A percentile compares a stretch with the other conserved stretches of the same genome.
phyloP scores from a whole-genome alignment of 2,329 filamentous ascomycete genomes.

The Albophoma yamanashiensis region DNA sequence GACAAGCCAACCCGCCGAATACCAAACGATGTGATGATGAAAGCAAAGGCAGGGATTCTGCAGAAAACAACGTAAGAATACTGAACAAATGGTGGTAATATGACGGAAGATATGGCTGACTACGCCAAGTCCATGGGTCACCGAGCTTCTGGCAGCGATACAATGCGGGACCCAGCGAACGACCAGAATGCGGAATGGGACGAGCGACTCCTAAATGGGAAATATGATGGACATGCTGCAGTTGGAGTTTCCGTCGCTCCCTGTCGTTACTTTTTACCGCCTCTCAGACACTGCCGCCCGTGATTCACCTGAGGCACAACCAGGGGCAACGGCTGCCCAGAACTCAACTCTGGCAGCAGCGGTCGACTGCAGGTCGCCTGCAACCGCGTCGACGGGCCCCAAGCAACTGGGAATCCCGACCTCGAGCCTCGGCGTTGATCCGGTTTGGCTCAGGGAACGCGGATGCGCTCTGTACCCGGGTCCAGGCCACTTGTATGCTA shows the following conservation, averaged over 20 bases:
- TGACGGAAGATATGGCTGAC: not conserved
- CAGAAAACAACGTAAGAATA: constrained; percentile 1
- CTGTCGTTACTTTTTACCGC: constrained; percentile 8
- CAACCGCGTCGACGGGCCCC: not conserved
- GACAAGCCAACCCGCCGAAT: not conserved
- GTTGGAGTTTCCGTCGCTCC: not conserved
- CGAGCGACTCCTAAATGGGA: constrained; percentile 1
- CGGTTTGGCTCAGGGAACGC: not conserved
- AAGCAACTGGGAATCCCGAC: not conserved
- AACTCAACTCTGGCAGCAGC: not conserved
- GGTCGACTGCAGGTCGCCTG: not conserved
- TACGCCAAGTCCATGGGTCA: not conserved
- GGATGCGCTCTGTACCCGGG: not conserved
- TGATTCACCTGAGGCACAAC: constrained; percentile 5
- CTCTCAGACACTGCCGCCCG: constrained; percentile 5
- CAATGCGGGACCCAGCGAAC: not conserved
- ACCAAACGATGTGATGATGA: not conserved
- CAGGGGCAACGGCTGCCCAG: not conserved
- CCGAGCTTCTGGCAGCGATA: not conserved
- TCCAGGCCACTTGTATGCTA: too few relatives aligned
- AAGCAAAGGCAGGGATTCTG: not conserved
- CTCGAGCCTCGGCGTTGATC: not conserved
- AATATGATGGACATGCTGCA: not conserved
- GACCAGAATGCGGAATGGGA: not conserved
- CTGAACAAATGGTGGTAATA: not conserved